phyloP scores from a whole-genome alignment of 108 stramenopile species.

The Fistulifera pelliculosa region DNA sequence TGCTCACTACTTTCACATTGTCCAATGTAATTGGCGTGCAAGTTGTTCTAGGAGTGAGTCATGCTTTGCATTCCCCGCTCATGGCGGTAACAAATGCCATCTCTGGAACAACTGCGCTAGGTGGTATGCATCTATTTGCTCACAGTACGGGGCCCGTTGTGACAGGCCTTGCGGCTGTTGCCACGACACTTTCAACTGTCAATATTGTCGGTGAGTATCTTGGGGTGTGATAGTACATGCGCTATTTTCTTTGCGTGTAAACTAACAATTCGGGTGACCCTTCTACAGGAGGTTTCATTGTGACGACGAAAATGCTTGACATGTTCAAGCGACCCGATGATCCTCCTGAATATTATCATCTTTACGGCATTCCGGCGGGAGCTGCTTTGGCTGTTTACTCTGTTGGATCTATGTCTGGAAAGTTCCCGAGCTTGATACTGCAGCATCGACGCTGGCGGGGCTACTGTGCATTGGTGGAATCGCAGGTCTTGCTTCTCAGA shows the following conservation, averaged over 20 bases:
- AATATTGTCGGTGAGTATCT: conserved; percentile 88
- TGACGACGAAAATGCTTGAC: conserved; percentile 98
- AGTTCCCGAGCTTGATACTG: conserved; percentile 81
- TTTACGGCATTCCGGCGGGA: conserved; percentile 93
- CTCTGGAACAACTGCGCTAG: conserved; percentile 96
- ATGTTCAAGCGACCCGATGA: conserved; percentile 99
- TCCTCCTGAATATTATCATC: conserved; percentile 94
- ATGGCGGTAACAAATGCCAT: conserved; percentile 99
- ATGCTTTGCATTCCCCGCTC: conserved; percentile 95
- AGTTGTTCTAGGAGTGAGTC: conserved; percentile 93
- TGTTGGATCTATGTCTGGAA: conserved; percentile 61
- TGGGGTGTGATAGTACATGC: no score
- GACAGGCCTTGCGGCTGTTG: conserved; percentile 78
- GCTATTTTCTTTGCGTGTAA: no score
- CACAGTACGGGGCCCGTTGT: conserved; percentile 59
- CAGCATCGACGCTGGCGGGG: conserved; percentile 74
- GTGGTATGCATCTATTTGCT: conserved; percentile 94
- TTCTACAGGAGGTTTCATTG: conserved; percentile 73
- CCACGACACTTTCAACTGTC: conserved; percentile 88
- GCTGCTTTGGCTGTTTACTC: conserved; percentile 67
- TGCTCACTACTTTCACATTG: conserved; percentile 96
- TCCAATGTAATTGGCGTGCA: conserved; percentile 92
- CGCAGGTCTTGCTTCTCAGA: conserved; percentile 87
- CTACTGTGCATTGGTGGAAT: conserved; percentile 98
- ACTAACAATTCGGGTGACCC: conserved; percentile 4